A percentile compares a stretch with the other conserved stretches of the same genome.
phyloP scores from a whole-genome alignment of 495 filamentous ascomycete genomes.

The Paragyromitra xinjiangensis region DNA sequence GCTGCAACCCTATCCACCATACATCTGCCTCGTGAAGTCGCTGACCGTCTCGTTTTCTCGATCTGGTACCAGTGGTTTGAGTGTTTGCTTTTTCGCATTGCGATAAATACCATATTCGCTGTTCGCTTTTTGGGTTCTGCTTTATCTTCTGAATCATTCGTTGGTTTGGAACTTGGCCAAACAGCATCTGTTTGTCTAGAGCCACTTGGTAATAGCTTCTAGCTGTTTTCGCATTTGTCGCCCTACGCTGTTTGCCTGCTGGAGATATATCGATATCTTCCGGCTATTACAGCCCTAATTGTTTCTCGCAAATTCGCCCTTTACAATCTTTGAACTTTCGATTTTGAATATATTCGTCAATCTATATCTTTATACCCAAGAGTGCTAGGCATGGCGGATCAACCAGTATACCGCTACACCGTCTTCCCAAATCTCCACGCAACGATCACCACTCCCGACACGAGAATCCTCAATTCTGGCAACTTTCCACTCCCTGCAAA shows the following conservation, averaged over 20 bases:
- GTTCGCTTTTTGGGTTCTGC: background rate
- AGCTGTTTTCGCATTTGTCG: background rate
- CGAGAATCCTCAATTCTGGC: slow-evolving; percentile 18
- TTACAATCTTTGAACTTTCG: background rate
- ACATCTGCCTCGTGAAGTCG: slow-evolving; percentile 11
- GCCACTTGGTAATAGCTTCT: background rate
- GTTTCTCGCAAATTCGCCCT: background rate
- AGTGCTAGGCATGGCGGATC: slow-evolving; percentile 2
- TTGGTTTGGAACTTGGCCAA: background rate
- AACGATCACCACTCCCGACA: slow-evolving; percentile 1
- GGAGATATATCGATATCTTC: background rate
- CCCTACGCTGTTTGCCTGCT: background rate
- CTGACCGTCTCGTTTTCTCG: slow-evolving; percentile 4
- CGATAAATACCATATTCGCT: slow-evolving; percentile 29
- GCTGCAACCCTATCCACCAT: background rate
- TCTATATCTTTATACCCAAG: background rate
- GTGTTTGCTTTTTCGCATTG: slow-evolving; percentile 8
- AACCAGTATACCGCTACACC: slow-evolving; percentile 30
- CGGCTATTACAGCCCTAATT: background rate
- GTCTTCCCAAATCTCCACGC: slow-evolving; percentile 49
- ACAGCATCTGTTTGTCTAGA: background rate
- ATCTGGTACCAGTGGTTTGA: background rate
- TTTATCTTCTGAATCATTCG: background rate
- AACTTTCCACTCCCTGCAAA: slow-evolving; percentile 21
- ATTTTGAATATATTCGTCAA: background rate